A percentile compares a stretch with the other conserved stretches of the same genome.
These are phyloP conservation scores for Xylariaceae sp. DNA, from an alignment of 2,329 filamentous ascomycete genomes.

Conservation along the genomic window DNA sequence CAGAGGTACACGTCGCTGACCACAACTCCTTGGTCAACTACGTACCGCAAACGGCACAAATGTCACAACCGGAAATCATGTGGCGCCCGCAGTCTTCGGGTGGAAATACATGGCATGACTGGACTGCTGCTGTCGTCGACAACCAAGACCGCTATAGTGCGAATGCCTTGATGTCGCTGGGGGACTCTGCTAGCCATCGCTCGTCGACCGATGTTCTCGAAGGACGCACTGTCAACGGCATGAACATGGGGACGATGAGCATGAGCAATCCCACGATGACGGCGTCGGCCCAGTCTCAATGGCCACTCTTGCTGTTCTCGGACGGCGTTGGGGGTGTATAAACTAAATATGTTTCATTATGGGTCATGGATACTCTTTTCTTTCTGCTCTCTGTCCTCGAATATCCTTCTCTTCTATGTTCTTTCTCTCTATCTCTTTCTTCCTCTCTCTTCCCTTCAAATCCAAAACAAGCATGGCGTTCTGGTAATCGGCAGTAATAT, in stretches of 20 bases:
- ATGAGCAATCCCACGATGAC: conserved; percentile 25
- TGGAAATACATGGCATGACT: conserved; percentile 50
- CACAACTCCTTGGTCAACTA: conserved; percentile 30
- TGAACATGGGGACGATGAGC: conserved; percentile 25
- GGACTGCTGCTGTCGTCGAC: conserved; percentile 48
- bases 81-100: conserved; percentile 30
- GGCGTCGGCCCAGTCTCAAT: conserved; percentile 28
- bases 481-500: neutral
- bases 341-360: neutral
- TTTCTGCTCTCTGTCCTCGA: neutral
- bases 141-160: conserved; percentile 47
- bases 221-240: conserved; percentile 13
- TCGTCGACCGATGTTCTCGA: conserved; percentile 22
- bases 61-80: conserved; percentile 29
- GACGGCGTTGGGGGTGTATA: conserved; percentile 30
- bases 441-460: neutral
- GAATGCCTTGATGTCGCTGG: conserved; percentile 44
- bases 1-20: conserved; percentile 19
- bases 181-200: conserved; percentile 24
- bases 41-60: conserved; percentile 29
- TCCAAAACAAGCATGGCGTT: conserved; percentile 16
- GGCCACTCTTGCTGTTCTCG: conserved; percentile 31
- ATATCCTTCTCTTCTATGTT: too few relatives aligned
- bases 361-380: neutral
- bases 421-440: too few relatives aligned